Evolutionary conservation across 805 yeast genomes (phyloP).

Genomic region (Cyberlindnera nakhonratchasimensis): DNA sequence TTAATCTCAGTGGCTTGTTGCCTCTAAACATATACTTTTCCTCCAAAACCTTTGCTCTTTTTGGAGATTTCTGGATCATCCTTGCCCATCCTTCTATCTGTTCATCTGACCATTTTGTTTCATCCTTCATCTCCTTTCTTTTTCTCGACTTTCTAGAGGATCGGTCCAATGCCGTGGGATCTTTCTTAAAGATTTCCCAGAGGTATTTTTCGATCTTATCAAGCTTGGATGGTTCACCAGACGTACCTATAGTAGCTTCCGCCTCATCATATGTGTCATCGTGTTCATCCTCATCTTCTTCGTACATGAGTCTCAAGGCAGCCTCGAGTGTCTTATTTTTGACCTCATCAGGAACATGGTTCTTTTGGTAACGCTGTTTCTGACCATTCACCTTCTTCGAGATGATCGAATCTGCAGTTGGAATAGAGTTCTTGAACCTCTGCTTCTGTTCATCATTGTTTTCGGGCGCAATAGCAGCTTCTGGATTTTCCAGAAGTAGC

Average conservation of each 20-base stretch:
- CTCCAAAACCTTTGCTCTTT: conserved; percentile 57
- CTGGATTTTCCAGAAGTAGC: conserved; percentile 61
- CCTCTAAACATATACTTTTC: conserved; percentile 54
- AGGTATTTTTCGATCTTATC: conserved; percentile 51
- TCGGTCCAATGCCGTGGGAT: conserved; percentile 47
- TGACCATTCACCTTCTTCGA: conserved; percentile 17
- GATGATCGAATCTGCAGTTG: conserved; percentile 17
- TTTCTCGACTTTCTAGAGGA: conserved; percentile 45
- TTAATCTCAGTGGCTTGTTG: conserved; percentile 30
- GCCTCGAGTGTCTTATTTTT: conserved; percentile 54
- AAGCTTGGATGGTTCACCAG: conserved; percentile 16
- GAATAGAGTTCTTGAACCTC: conserved; percentile 19
- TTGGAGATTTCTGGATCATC: conserved; percentile 65
- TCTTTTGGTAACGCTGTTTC: conserved; percentile 8
- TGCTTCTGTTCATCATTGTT: conserved; percentile 1
- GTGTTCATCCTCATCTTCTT: conserved; percentile 79
- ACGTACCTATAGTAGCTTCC: conserved; percentile 26
- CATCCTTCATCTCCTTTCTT: conserved; percentile 48
- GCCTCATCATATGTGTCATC: conserved; percentile 73
- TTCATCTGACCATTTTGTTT: conserved; percentile 77
- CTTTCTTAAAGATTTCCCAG: conserved; percentile 52
- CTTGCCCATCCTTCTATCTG: conserved; percentile 93
- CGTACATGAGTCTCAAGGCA: conserved; percentile 62
- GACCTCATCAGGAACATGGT: conserved; percentile 42
- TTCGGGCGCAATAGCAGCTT: conserved; percentile 27